Percentiles rank a stretch among this genome's conserved stretches.
Conservation (phyloP, 2,329 filamentous ascomycete genomes). For the Colletotrichum camelliae region DNA sequence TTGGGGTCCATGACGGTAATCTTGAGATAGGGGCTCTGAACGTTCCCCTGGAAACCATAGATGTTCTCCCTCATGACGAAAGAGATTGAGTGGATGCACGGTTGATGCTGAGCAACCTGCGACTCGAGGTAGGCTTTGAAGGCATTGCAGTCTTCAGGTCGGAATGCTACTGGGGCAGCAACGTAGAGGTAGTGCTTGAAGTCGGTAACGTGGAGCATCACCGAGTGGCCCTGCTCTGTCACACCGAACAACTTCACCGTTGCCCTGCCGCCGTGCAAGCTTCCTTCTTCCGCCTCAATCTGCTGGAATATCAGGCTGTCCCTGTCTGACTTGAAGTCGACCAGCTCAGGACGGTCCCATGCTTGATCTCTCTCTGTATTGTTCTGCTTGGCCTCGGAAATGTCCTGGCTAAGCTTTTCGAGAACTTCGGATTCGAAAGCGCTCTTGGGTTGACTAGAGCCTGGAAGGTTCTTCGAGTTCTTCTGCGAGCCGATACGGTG, state of each 20-base stretch:
- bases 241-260: constrained; percentile 94
- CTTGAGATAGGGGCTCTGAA: constrained; percentile 90
- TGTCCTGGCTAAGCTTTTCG: constrained; percentile 95
- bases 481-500: constrained; percentile 68
- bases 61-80: constrained; percentile 89
- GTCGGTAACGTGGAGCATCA: constrained; percentile 91
- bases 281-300: constrained; percentile 93
- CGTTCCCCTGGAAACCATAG: constrained; percentile 92
- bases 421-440: constrained; percentile 92
- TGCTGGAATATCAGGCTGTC: constrained; percentile 89
- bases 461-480: constrained; percentile 64
- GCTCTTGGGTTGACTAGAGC: constrained; percentile 84
- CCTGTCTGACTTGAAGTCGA: constrained; percentile 58
- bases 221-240: constrained; percentile 82
- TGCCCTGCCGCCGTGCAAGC: constrained; percentile 74
- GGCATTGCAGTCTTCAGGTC: constrained; percentile 74
- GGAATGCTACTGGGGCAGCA: constrained; percentile 83
- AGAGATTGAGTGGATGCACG: constrained; percentile 79
- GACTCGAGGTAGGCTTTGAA: constrained; percentile 84
- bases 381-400: constrained; percentile 81
- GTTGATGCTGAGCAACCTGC: constrained; percentile 75
- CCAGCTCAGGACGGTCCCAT: constrained; percentile 73
- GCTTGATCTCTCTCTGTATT: constrained; percentile 94
- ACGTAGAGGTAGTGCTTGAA: constrained; percentile 98
- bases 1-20: constrained; percentile 92